Conservation (phyloP, 495 filamentous ascomycete species). For the Aspergillus indologenus region DNA sequence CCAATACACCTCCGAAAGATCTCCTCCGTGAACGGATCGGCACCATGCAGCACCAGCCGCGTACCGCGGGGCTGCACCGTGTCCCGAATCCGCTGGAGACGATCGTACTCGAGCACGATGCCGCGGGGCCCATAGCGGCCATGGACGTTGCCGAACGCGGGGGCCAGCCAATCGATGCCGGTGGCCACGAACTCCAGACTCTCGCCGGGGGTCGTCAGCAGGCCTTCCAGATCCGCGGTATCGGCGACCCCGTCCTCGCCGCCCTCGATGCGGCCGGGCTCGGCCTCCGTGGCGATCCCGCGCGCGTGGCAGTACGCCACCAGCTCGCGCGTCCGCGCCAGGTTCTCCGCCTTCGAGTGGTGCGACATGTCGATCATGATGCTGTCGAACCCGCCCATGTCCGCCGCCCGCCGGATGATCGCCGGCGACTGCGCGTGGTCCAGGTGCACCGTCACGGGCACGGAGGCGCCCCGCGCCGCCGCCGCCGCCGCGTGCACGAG, state of each 20-base stretch:
- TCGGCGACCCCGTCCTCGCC: slow-evolving; percentile 81
- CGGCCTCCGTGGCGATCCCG: slow-evolving; percentile 76
- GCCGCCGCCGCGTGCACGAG: slow-evolving; percentile 63
- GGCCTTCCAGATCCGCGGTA: slow-evolving; percentile 67
- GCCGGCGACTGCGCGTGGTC: slow-evolving; percentile 76
- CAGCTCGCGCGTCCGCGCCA: slow-evolving; percentile 67
- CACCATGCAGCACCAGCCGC: slow-evolving; percentile 71
- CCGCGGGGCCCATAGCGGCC: slow-evolving; percentile 76
- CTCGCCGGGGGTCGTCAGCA: slow-evolving; percentile 77
- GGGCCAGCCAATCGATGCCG: slow-evolving; percentile 80
- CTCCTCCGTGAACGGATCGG: slow-evolving; percentile 68
- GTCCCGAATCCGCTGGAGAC: slow-evolving; percentile 60
- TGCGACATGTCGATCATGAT: slow-evolving; percentile 86
- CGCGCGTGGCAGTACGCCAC: slow-evolving; percentile 67
- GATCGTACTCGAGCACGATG: slow-evolving; percentile 69
- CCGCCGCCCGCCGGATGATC: slow-evolving; percentile 63
- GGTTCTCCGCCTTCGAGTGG: slow-evolving; percentile 79
- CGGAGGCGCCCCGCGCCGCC: slow-evolving; percentile 59
- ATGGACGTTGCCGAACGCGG: slow-evolving; percentile 84
- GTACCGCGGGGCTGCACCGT: slow-evolving; percentile 61
- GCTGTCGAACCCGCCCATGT: slow-evolving; percentile 67
- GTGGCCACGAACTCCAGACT: slow-evolving; percentile 72
- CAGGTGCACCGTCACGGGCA: slow-evolving; percentile 71
- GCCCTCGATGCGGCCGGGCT: slow-evolving; percentile 79
- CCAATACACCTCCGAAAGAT: slow-evolving; percentile 68